Evolutionary conservation across 257 asterid species (phyloP), one percentile per base, ranked within the genome.

Genomic region (Nicotiana obtusifolia): DNA sequence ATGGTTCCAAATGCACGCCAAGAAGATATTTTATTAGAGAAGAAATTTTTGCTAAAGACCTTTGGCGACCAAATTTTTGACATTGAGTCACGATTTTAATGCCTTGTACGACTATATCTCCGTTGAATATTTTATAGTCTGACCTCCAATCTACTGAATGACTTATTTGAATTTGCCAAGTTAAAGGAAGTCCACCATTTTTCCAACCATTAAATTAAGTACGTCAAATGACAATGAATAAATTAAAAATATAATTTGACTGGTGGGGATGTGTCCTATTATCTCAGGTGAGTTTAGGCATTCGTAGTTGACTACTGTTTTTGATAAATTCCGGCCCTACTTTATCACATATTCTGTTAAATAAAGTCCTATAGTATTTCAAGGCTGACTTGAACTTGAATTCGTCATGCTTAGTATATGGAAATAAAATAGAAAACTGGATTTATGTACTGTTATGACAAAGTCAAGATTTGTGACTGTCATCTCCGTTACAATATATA

Each of bases 241-340:
- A 16, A 9, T 37, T 9, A 41, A 64, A 30, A 26, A 67, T 28
- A 82, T 15, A 37, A 26, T 56, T 80, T 86, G 84, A 83, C 83
- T 81, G 52, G 31, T 83, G 81, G 73, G 28, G 65, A 57, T 54
- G 49, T 64, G 81, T 76, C 84, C 65, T 59, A 47, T 80, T 77
- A 73, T 77, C 80, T 81, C 84, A 76, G 65, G 82, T 84, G 84
- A 69, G 83, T 53, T 84, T 76, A 11, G 82, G 81, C 84, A 33
- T 77, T 44, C 62, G 16, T 37, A 15, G 76, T 84, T 81, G 76
- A 81, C 82, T 75, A 1, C 16, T 52, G 7, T 19, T 33, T 56
- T 24, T 13, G 5, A 19, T 75, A 52, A 57, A 13, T 10, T 44
- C 14, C 61, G 84, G 4, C 76, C 81, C 24, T 59, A 16, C 66